A percentile compares a stretch with the other conserved stretches of the same genome.
Conservation (phyloP, 192 early-diverging fungal species). For the Obelidium mucronatum region DNA sequence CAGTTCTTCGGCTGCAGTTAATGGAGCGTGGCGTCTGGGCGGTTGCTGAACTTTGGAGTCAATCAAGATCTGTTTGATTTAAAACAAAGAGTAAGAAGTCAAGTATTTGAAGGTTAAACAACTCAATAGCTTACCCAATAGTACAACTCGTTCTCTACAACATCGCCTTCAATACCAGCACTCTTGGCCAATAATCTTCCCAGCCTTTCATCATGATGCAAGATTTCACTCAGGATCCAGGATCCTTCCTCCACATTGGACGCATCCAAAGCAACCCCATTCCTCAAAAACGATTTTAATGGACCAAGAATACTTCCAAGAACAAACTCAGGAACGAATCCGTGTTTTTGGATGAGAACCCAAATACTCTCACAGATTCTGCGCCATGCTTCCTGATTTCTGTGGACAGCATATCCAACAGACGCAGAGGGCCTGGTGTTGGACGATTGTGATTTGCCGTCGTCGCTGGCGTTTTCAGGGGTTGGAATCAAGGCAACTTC, state of each 20-base stretch:
- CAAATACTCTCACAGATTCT: slow-evolving; percentile 22
- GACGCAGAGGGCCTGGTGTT: neutral
- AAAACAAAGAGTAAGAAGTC: neutral
- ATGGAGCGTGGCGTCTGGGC: neutral
- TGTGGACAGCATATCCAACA: neutral
- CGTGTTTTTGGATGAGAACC: slow-evolving; percentile 23
- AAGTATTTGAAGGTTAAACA: neutral
- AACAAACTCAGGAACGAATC: slow-evolving; percentile 19
- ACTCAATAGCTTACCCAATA: slow-evolving; percentile 31
- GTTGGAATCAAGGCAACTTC: slow-evolving; percentile 4
- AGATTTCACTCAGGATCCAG: slow-evolving; percentile 28
- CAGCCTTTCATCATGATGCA: slow-evolving; percentile 23
- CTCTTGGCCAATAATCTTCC: slow-evolving; percentile 10
- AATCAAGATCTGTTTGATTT: slow-evolving; percentile 15
- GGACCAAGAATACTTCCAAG: neutral
- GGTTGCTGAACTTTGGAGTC: slow-evolving; percentile 29
- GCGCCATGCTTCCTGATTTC: slow-evolving; percentile 22
- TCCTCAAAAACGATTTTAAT: slow-evolving; percentile 4
- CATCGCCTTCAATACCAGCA: slow-evolving; percentile 2
- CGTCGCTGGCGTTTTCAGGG: neutral
- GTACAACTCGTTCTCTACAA: slow-evolving; percentile 26
- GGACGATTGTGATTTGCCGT: neutral
- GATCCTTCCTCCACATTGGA: neutral
- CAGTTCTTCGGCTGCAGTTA: neutral
- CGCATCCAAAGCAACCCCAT: neutral